Percentiles rank a stretch among this genome's conserved stretches.
phyloP scores from a whole-genome alignment of 495 filamentous ascomycete species.

The Aspergillus cavernicola region DNA sequence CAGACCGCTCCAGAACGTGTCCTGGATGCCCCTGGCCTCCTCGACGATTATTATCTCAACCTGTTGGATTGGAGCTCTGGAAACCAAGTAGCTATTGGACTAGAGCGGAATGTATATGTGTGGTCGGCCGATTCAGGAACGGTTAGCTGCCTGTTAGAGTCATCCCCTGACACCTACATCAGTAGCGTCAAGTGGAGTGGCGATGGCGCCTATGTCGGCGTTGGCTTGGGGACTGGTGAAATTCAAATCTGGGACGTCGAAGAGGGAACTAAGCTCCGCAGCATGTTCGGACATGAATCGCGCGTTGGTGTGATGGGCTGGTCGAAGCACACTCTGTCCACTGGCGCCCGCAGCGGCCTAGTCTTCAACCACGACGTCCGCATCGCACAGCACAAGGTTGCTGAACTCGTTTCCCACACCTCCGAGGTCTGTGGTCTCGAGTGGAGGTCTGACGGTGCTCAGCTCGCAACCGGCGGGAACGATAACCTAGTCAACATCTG shows the following conservation, averaged over 20 bases:
- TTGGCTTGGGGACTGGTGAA: slow-evolving; percentile 91
- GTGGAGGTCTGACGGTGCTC: slow-evolving; percentile 92
- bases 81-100: slow-evolving; percentile 96
- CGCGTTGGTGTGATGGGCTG: slow-evolving; percentile 98
- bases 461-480: slow-evolving; percentile 95
- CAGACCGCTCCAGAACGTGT: slow-evolving; percentile 94
- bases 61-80: slow-evolving; percentile 94
- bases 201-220: slow-evolving; percentile 93
- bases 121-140: slow-evolving; percentile 97
- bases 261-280: slow-evolving; percentile 89
- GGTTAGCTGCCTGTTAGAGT: slow-evolving; percentile 83
- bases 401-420: slow-evolving; percentile 92
- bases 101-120: slow-evolving; percentile 95
- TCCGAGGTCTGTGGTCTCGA: slow-evolving; percentile 97
- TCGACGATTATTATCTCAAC: slow-evolving; percentile 99
- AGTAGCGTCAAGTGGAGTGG: slow-evolving; percentile 98
- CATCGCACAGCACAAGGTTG: slow-evolving; percentile 94
- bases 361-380: slow-evolving; percentile 99
- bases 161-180: slow-evolving; percentile 85
- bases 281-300: slow-evolving; percentile 96
- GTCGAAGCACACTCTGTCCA: slow-evolving; percentile 96
- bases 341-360: slow-evolving; percentile 88
- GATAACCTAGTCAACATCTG: slow-evolving; percentile 99
- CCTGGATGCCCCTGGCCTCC: slow-evolving; percentile 90
- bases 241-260: slow-evolving; percentile 99